Base-by-base conservation (phyloP, 2,329 filamentous ascomycete genomes). In the Alternaria burnsii region DNA sequence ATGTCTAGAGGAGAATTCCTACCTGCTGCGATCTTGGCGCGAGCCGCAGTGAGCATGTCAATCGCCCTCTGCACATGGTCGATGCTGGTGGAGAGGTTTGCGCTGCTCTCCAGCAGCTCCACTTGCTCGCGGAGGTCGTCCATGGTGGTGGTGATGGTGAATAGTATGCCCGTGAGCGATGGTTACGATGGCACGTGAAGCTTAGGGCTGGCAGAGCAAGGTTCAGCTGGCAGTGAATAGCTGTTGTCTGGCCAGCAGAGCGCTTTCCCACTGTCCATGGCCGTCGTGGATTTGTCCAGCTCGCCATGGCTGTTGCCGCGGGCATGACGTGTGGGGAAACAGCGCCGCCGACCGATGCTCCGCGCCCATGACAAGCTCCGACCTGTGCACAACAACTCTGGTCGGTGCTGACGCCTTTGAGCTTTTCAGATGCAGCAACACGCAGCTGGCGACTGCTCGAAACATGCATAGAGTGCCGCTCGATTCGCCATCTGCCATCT, bases 31-130 rank as follows among this genome's bases (percentile, higher is more conserved):
- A 97, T 90, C 66, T 87, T 84, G 64, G 92, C 88, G 57, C 93
- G 86, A 40, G 94, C 92, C 48, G 85, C 84, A 65, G 88, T 86
- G 28, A 99, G 87, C 58, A 92, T 80, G 63, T 93, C 87, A 68
- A 99, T 93, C 40, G 94, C 90, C 61, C 87, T 86, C 76, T 98
- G 93, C 18, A 97, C 91, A 84, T 96, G 89, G 34, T 88, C 82
- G 59, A 97, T 88, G 40, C 89, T 89, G 57, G 90, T 87, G 4
- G 86, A 86, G 44, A 94, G 86, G 73, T 89, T 90, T 32, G 89
- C 87, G 65, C 86, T 88, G 74, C 86, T 88, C 71, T 87, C 87
- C 61, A 96, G 87, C 71, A 88, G 87, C 67, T 88, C 86, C 68
- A 95, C 87, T 75, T 96, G 92, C 70, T 88, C 88, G 77, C 91